Evolutionary conservation across 305 asterid genomes (phyloP).

Genomic region (Withania somnifera): DNA sequence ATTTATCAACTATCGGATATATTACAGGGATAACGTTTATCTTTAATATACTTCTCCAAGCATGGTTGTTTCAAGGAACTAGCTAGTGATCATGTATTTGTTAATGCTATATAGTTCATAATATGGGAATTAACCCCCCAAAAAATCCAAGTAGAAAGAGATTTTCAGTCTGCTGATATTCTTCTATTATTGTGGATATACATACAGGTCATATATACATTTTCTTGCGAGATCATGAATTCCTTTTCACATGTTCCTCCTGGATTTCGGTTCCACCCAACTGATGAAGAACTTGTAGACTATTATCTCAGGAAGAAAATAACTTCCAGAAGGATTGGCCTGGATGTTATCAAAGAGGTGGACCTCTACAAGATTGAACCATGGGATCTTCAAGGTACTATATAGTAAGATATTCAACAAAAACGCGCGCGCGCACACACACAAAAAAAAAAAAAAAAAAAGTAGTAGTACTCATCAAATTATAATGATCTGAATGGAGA

Average conservation of each 20-base stretch:
- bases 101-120: not conserved
- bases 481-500: not conserved
- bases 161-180: not conserved
- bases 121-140: not conserved
- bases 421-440: too few species aligned
- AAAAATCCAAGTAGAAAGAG: not conserved
- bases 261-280: conserved; percentile 83
- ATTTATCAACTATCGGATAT: too few species aligned
- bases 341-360: conserved; percentile 65
- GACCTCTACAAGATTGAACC: conserved; percentile 84
- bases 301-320: conserved; percentile 67
- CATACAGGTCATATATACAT: conserved; percentile 5
- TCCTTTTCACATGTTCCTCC: conserved; percentile 60
- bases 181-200: not conserved
- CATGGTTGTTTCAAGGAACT: not conserved
- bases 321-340: conserved; percentile 35
- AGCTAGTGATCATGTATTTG: not conserved
- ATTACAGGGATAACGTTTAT: too few species aligned
- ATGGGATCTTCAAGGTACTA: conserved; percentile 80
- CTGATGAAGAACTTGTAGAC: conserved; percentile 81
- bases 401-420: too few species aligned
- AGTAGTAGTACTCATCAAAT: not conserved
- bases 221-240: conserved; percentile 27
- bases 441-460: too few species aligned
- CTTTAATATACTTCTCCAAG: not conserved